Percentiles rank a stretch among this genome's conserved stretches.
phyloP scores from a whole-genome alignment of 163 green algal species.

The Scenedesmus sp. region DNA sequence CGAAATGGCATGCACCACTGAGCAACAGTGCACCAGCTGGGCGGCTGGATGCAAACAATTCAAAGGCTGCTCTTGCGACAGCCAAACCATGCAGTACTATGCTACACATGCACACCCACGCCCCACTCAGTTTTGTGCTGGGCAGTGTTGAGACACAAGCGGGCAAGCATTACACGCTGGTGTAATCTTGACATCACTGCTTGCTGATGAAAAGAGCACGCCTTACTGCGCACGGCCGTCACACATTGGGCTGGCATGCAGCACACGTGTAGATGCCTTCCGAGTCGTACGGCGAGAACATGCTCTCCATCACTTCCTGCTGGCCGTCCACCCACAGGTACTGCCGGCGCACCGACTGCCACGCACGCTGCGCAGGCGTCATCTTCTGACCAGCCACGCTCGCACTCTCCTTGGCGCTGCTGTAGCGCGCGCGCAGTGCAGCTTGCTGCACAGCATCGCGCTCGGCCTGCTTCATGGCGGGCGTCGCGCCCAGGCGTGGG shows the following conservation, averaged over 20 bases:
- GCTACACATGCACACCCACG: not conserved
- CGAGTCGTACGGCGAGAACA: conserved; percentile 46
- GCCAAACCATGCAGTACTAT: not conserved
- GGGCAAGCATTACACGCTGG: not conserved
- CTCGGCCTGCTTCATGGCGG: conserved; percentile 44
- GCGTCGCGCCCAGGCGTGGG: not conserved
- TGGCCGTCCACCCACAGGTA: conserved; percentile 43
- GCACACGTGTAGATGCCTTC: conserved; percentile 39
- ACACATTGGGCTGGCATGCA: conserved; percentile 30
- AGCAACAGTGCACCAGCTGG: not conserved
- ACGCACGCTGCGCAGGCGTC: not conserved
- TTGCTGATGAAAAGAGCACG: not conserved
- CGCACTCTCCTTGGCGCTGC: conserved; percentile 28
- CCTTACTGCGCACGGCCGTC: not conserved
- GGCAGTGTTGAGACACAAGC: not conserved
- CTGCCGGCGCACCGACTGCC: not conserved
- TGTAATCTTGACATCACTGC: not conserved
- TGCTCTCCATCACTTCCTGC: conserved; percentile 16
- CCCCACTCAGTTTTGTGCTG: not conserved
- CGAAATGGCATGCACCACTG: not conserved
- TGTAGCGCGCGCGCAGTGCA: not conserved
- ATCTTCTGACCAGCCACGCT: not conserved
- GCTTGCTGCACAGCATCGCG: not conserved
- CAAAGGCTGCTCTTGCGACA: not conserved
- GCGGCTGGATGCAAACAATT: not conserved